Base-by-base conservation (phyloP, 2,329 filamentous ascomycete genomes). In the Truncatella angustata region DNA sequence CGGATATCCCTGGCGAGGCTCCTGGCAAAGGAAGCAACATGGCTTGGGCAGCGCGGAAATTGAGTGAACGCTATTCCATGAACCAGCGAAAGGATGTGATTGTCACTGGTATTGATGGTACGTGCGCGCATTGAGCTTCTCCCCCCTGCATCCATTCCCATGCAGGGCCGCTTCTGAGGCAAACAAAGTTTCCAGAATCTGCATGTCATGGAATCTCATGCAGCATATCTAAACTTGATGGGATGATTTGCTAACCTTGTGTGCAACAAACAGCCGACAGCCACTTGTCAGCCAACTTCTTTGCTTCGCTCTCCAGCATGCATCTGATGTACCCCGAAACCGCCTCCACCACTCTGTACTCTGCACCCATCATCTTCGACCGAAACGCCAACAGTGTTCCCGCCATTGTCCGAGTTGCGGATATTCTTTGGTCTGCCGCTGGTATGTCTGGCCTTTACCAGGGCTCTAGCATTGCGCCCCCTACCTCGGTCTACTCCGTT, bases 21-120 rank as follows among this genome's bases (percentile, higher is more conserved):
- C 84, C 86, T 50, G 87, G 87, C 53, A 90, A 90, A 64, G 87
- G 87, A 57, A 90, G 86, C 72, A 90, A 90, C 66, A 77, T 87
- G 54, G 81, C 81, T 48, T 90, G 86, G 84, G 85, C 85, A 16
- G 86, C 85, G 9, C 79, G 80, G 57, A 83, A 85, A 65, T 74
- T 86, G 48, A 85, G 82, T 64, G 77, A 79, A 60, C 83, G 78
- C 60, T 87, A 88, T 60, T 65, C 76, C 4, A 70, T 79, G 52
- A 65, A 64, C 6, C 60, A 70, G 58, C 75, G 82, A 54, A 81
- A 79, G 58, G 79, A 88, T 62, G 81, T 88, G 4, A 78, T 90
- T 44, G 74, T 90, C 52, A 90, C 87, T 0, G 83, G 85, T 47
- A 87, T 90, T 64, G 87, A 90, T 73, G 84, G 87, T 88, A 77